phyloP scores from a whole-genome alignment of 148 eudicot species.

The Heliosperma pusillum region DNA sequence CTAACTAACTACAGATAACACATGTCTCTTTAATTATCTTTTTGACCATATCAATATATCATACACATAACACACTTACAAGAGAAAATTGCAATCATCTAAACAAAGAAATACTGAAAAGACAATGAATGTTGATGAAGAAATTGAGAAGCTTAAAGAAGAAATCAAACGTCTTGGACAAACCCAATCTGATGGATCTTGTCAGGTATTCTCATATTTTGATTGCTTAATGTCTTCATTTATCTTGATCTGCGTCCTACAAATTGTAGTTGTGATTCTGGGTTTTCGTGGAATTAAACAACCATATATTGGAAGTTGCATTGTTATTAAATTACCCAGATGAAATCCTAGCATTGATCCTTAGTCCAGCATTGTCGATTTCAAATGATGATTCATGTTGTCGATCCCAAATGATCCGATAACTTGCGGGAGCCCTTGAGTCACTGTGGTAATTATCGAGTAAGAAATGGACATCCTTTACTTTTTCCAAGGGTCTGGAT shows the following conservation, averaged over 20 bases:
- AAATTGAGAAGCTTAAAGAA: constrained; percentile 68
- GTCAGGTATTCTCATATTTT: constrained; percentile 41
- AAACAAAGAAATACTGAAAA: neutral
- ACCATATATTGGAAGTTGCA: too few relatives aligned
- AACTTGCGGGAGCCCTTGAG: too few relatives aligned
- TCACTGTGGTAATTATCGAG: too few relatives aligned
- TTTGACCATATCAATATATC: neutral
- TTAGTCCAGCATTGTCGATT: too few relatives aligned
- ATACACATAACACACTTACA: too few relatives aligned
- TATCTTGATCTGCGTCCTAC: constrained; percentile 10
- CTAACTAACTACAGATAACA: neutral
- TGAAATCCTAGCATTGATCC: too few relatives aligned
- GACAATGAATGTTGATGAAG: constrained; percentile 87
- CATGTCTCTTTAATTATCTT: neutral
- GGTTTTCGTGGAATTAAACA: too few relatives aligned
- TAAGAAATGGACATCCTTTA: too few relatives aligned
- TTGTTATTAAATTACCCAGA: too few relatives aligned
- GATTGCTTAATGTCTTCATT: neutral
- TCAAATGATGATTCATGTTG: too few relatives aligned
- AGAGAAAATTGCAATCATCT: neutral
- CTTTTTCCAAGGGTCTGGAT: too few relatives aligned
- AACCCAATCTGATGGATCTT: constrained; percentile 83
- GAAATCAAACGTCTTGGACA: constrained; percentile 91
- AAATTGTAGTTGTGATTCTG: neutral
- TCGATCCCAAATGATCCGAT: neutral